These are phyloP conservation scores for Mucor lusitanicus DNA, from an alignment of 371 early-diverging fungal genomes.

Conservation along the genomic window DNA sequence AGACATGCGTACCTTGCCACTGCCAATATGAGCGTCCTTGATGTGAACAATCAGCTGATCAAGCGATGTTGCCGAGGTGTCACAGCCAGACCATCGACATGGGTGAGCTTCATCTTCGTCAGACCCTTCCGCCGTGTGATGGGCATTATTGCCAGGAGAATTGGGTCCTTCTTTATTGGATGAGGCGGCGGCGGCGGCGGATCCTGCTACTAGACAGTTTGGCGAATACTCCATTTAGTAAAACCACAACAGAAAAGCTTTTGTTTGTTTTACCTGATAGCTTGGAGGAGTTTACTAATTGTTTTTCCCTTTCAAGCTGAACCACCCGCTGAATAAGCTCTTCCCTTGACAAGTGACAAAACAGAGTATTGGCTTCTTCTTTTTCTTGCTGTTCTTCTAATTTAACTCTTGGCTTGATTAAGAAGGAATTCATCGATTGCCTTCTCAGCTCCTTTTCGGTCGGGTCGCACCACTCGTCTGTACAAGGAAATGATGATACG, in stretches of 20 bases:
- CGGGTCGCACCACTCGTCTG: neutral
- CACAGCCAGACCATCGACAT: constrained; percentile 67
- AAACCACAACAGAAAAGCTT: neutral
- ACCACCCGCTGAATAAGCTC: constrained; percentile 40
- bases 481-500: constrained; percentile 5
- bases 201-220: constrained; percentile 4
- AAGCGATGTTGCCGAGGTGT: constrained; percentile 40
- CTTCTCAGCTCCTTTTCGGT: constrained; percentile 10
- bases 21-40: constrained; percentile 64
- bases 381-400: neutral
- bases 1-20: constrained; percentile 51
- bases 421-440: constrained; percentile 5
- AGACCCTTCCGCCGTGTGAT: constrained; percentile 7
- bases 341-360: constrained; percentile 31
- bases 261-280: constrained; percentile 3
- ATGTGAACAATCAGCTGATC: constrained; percentile 65
- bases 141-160: constrained; percentile 8
- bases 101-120: constrained; percentile 26
- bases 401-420: neutral
- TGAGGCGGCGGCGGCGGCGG: neutral
- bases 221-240: neutral
- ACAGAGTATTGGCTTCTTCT: neutral
- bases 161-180: neutral
- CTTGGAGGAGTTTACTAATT: neutral
- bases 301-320: constrained; percentile 34